Base-by-base conservation (phyloP, 2,329 filamentous ascomycete species). In the Hypoxylon sp. region DNA sequence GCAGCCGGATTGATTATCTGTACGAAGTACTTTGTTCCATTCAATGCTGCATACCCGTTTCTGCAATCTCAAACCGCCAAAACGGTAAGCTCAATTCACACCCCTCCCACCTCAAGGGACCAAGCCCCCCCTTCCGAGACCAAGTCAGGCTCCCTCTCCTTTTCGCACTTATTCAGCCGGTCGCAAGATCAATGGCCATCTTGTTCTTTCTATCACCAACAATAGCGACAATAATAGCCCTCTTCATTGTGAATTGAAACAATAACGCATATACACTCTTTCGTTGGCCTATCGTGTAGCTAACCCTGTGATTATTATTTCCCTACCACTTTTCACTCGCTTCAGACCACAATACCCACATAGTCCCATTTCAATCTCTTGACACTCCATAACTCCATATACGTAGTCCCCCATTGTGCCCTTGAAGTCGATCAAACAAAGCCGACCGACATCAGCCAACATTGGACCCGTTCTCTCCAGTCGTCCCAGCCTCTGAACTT, bases 371-470 rank as follows among this genome's bases (percentile, higher is more conserved):
- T 65, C 66, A 36, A 65, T 57, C 61, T 70, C 53, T 67, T 71
- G 69, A 70, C 38, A 71, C 69, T 64, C 65, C 57, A 55, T 60
- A 58, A n/a, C n/a, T n/a, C n/a, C 45, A 50, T 34, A 63, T 48
- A 51, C 38, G 65, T 48, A 51, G 11, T 56, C 41, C 49, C 49
- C 51, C 56, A 62, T 68, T 51, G 45, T 58, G 51, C 65, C 63
- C 68, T 28, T 57, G 58, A 36, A 53, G 70, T 34, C 68, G 70
- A 72, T 72, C 70, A 72, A 72, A 72, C 70, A 51, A 52, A 56
- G 58, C 69, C 60, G 34, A 60, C 51, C 52, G 36, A 65, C 57
- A 59, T 58, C 57, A 62, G 36, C 68, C 55, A 65, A 50, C 60
- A 28, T 65, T 65, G 28, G 68, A 49, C 45, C 65, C 53, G 51